Conservation (phyloP, 2,329 filamentous ascomycete species). For the Claviceps lovelessii region DNA sequence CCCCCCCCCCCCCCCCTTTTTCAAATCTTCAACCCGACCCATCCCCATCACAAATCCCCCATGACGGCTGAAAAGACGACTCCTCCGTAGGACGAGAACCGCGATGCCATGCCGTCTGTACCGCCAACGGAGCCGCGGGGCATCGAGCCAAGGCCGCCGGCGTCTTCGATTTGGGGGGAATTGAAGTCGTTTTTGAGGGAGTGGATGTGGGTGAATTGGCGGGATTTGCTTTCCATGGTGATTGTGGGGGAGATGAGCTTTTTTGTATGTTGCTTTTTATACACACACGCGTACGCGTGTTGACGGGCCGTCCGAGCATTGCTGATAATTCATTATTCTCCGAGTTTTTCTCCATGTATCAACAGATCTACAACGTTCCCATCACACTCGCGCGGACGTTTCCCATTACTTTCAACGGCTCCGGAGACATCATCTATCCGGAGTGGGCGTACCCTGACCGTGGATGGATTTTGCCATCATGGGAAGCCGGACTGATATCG, state of each 20-base stretch:
- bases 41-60: background rate
- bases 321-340: background rate
- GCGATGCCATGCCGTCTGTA: slow-evolving; percentile 10
- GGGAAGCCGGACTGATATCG: slow-evolving; percentile 41
- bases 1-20: fast-evolving
- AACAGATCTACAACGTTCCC: slow-evolving; percentile 37
- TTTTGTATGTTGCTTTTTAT: slow-evolving; percentile 11
- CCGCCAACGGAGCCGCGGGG: slow-evolving; percentile 4
- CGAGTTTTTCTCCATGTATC: background rate
- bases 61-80: background rate
- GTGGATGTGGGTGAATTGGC: slow-evolving; percentile 45
- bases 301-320: background rate
- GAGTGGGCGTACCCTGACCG: slow-evolving; percentile 50
- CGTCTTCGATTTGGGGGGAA: background rate
- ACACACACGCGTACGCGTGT: too few species aligned
- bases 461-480: slow-evolving; percentile 47
- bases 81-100: background rate
- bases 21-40: too few species aligned
- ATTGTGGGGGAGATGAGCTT: slow-evolving; percentile 27
- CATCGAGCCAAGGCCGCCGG: background rate
- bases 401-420: slow-evolving; percentile 40
- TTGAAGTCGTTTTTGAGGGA: slow-evolving; percentile 16
- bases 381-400: slow-evolving; percentile 45
- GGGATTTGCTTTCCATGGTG: slow-evolving; percentile 46
- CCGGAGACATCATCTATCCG: slow-evolving; percentile 49